Base-by-base conservation (phyloP, 2,329 filamentous ascomycete species). In the Emmonsiellopsis sp. region DNA sequence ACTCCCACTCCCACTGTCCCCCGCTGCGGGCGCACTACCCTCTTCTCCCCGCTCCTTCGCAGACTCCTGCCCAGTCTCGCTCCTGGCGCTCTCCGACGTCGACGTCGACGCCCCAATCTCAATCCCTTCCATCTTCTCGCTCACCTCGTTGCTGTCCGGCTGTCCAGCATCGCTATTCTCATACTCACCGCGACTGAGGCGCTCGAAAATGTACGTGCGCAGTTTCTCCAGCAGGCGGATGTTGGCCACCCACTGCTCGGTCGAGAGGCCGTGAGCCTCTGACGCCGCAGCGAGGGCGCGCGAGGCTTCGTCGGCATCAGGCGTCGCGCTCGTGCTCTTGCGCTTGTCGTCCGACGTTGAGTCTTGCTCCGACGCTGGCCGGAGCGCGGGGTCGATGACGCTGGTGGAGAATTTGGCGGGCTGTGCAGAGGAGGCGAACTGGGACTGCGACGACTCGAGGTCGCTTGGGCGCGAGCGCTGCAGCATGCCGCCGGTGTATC, bases 161-260 rank as follows among this genome's bases (percentile, higher is more conserved):
- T 65, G 62, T 42, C 21, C 17, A 39, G 56, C 53, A 53, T 61
- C 46, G 5, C 61, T 53, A 8, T 61, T 53, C 7, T 69, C 72
- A 53, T 69, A 82, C 37, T 82, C 78, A 37, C 75, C 76, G 42
- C 70, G 68, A 55, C 79, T 73, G 21, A 85, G 69, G 51, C 77
- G 72, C 48, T 78, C 74, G 53, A 77, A 75, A 59, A 84, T 75
- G 65, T 78, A 79, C 17, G 75, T 74, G 43, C 81, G 74, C 37
- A 85, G 72, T 49, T 75, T 74, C 67, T 84, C 81, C 33, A 85
- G 79, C 8, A 81, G 74, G n/a, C 82, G 78, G 52, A 83, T 80
- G 66, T 83, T 83, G 64, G 83, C 79, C 8, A 84, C 77, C 82
- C 81, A 85, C 58, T 79, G 75, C 56, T 80, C 77, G 40, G 77